Evolutionary conservation across 2,329 filamentous ascomycete genomes (phyloP), one percentile per base, ranked within the genome.

Genomic region (Diatrype stigma): DNA sequence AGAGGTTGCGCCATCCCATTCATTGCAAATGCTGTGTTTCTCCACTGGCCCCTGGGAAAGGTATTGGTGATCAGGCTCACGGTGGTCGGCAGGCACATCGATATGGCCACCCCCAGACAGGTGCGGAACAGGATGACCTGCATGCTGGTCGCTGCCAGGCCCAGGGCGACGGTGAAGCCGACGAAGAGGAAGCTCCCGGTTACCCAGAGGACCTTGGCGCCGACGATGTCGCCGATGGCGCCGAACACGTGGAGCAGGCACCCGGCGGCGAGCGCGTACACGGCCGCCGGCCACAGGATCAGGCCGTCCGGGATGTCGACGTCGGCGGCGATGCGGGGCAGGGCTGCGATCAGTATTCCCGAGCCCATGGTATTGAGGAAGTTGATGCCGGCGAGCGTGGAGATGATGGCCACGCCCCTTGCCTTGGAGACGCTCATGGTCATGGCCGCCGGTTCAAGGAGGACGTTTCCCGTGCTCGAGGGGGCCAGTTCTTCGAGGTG

Each of bases 1-100:
- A 44, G 40, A 16, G 40, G 40, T n/a, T 44, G 40, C 16, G 40
- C 40, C 32, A 34, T 68, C 1, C 77, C 74, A 11, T 75, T 63
- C 55, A 72, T 70, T 0, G 73, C 70, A 47, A 76, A 76, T 0
- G 66, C 72, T 2, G 69, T 65, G 42, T 75, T 75, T 7, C 73
- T 63, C 61, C 64, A 62, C 1, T 56, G 54, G 0, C 70, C 71
- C 16, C 55, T 64, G 0, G 68, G 64, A 3, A 73, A 71, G 0
- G 68, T 72, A 8, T 64, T 64, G 0, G 71, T 66, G 45, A 72
- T 68, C 22, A 72, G 52, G 12, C 66, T 64, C 16, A 73, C 67
- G 2, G 68, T 65, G 0, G 69, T 68, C 0, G 71, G 70, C 2
- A 73, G 55, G 48, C 67, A 70, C 57, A 73, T 69, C 2, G 70